A percentile compares a stretch with the other conserved stretches of the same genome.
Evolutionary conservation across 768 basidiomycete genomes (phyloP).

Genomic region (Lactarius sp.): DNA sequence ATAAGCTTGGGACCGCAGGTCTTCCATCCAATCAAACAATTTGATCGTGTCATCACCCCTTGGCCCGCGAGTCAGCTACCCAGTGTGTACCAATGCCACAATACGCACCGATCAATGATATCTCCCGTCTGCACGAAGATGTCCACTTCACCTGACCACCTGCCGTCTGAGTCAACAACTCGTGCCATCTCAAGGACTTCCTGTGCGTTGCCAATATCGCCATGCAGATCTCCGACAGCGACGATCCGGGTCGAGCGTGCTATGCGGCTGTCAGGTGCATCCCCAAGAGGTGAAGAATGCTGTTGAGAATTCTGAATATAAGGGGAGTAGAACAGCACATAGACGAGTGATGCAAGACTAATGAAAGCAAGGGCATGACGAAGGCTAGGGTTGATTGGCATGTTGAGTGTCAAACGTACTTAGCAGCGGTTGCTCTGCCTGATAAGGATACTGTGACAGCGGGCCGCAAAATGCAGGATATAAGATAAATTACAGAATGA

Average conservation of each 20-base stretch:
- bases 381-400: slow-evolving; percentile 9
- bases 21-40: slow-evolving; percentile 82
- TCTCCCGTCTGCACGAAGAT: slow-evolving; percentile 95
- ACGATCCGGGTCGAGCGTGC: slow-evolving; percentile 51
- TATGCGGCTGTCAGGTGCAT: not conserved
- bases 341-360: not conserved
- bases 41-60: slow-evolving; percentile 89
- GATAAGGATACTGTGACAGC: too few species aligned
- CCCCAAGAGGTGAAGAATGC: not conserved
- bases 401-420: not conserved
- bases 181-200: slow-evolving; percentile 75
- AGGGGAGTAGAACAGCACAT: not conserved
- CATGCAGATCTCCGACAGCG: slow-evolving; percentile 90
- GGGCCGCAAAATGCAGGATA: too few species aligned
- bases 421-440: not conserved
- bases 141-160: slow-evolving; percentile 81
- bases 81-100: not conserved
- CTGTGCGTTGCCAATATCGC: slow-evolving; percentile 76
- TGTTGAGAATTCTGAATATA: not conserved
- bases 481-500: too few species aligned
- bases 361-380: slow-evolving; percentile 26
- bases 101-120: slow-evolving; percentile 78
- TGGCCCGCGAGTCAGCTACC: slow-evolving; percentile 3
- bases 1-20: slow-evolving; percentile 68
- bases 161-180: slow-evolving; percentile 63